Conservation (phyloP, 2,329 filamentous ascomycete species). For the Ophiostoma triangulosporum region DNA sequence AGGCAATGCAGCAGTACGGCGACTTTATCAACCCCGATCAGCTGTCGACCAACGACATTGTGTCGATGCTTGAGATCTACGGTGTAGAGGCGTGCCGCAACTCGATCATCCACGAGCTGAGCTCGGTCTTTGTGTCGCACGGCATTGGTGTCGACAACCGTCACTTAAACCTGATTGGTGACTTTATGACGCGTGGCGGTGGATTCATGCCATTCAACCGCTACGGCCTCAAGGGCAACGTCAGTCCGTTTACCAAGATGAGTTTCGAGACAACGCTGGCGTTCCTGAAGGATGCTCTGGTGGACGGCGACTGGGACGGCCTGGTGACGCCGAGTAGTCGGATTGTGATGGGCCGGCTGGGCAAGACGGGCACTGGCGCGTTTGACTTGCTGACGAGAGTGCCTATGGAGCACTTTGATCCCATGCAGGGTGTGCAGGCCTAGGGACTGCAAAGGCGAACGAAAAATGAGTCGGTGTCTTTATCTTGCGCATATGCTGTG, state of each 20-base stretch:
- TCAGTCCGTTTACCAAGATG: conserved; percentile 95
- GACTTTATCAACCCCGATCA: conserved; percentile 76
- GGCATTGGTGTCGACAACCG: conserved; percentile 84
- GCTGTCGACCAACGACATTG: conserved; percentile 86
- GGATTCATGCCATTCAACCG: conserved; percentile 86
- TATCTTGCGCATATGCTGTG: not conserved
- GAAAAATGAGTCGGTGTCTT: not conserved
- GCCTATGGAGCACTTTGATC: conserved; percentile 36
- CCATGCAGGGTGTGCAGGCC: conserved; percentile 8
- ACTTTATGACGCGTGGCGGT: conserved; percentile 93
- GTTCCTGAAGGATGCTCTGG: conserved; percentile 82
- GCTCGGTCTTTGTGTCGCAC: conserved; percentile 76
- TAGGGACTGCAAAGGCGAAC: not conserved
- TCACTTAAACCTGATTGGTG: conserved; percentile 88
- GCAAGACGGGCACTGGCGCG: conserved; percentile 74
- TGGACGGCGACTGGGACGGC: conserved; percentile 84
- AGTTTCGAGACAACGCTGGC: conserved; percentile 95
- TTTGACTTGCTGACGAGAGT: conserved; percentile 71
- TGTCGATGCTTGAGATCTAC: conserved; percentile 69
- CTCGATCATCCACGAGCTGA: conserved; percentile 77
- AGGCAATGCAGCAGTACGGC: conserved; percentile 79
- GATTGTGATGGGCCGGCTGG: conserved; percentile 74
- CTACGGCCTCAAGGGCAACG: conserved; percentile 71
- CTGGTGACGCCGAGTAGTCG: conserved; percentile 72
- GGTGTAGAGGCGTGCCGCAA: conserved; percentile 86